Conservation (phyloP, 352 stramenopile species). For the Achlya hypogyna region DNA sequence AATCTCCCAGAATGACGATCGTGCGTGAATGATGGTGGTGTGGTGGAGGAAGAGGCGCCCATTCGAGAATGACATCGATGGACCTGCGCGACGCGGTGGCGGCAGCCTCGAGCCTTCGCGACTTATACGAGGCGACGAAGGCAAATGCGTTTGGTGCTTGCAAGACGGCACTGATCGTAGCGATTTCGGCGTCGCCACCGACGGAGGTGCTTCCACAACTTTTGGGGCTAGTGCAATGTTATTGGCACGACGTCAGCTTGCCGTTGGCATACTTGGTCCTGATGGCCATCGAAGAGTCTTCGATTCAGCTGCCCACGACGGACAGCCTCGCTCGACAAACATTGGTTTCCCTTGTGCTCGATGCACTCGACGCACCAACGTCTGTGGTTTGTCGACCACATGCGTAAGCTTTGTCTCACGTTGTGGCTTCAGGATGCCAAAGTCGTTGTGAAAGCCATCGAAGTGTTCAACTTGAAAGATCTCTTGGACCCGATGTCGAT, state of each 20-base stretch:
- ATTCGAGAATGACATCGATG: not conserved
- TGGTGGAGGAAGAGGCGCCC: not conserved
- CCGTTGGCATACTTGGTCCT: not conserved
- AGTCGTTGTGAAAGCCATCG: conserved; percentile 7
- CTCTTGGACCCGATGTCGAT: not conserved
- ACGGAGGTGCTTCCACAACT: not conserved
- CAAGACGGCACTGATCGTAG: not conserved
- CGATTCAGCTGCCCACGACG: not conserved
- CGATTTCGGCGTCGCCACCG: not conserved
- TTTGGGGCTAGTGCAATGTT: not conserved
- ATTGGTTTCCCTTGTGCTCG: not conserved
- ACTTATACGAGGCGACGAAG: not conserved
- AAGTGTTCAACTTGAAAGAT: not conserved
- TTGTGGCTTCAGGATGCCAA: conserved; percentile 7
- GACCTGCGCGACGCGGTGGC: not conserved
- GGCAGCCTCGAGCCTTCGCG: not conserved
- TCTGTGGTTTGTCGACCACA: too few relatives aligned
- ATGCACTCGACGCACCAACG: too few relatives aligned
- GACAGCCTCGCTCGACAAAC: not conserved
- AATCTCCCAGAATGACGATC: not conserved
- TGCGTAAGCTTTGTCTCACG: not conserved
- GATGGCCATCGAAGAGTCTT: not conserved
- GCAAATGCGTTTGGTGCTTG: conserved; percentile 1
- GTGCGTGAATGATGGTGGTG: not conserved
- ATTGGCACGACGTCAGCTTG: not conserved